Conservation (phyloP, 305 asterid species). For the Lippia alba region DNA sequence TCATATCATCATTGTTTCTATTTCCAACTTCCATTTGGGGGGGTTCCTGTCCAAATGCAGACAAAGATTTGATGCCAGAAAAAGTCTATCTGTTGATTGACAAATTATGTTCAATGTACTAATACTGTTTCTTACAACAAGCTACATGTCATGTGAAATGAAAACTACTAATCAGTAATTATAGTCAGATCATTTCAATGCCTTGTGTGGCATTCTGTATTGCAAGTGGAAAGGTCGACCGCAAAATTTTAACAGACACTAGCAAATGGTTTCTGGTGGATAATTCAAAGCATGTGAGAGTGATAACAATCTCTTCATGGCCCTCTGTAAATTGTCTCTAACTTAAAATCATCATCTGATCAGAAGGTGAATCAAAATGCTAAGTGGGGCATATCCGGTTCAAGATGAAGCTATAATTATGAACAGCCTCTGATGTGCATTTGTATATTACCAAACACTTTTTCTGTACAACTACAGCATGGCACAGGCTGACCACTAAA, state of each 20-base stretch:
- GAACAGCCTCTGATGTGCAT: neutral
- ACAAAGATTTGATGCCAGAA: slow-evolving; percentile 30
- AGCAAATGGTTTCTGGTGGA: slow-evolving; percentile 32
- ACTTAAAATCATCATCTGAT: slow-evolving; percentile 37
- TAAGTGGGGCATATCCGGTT: slow-evolving; percentile 33
- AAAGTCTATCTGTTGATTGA: neutral
- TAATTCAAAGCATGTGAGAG: slow-evolving; percentile 35
- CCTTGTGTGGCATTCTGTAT: neutral
- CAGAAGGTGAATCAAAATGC: slow-evolving; percentile 27
- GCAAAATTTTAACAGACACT: slow-evolving; percentile 2
- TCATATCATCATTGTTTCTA: neutral
- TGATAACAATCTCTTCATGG: slow-evolving; percentile 33
- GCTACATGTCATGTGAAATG: neutral
- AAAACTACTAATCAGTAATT: neutral
- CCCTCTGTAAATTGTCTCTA: slow-evolving; percentile 37
- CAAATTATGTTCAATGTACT: slow-evolving; percentile 4
- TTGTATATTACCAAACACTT: slow-evolving; percentile 10
- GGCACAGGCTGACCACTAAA: slow-evolving; percentile 24
- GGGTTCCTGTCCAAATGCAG: slow-evolving; percentile 12
- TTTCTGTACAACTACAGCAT: neutral
- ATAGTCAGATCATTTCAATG: slow-evolving; percentile 7
- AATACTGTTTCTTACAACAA: slow-evolving; percentile 8
- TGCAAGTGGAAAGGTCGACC: neutral
- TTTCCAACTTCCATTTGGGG: neutral
- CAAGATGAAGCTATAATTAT: slow-evolving; percentile 16